These are phyloP conservation scores for Rhizophagus clarus DNA, from an alignment of 192 early-diverging fungal species.

Conservation along the genomic window DNA sequence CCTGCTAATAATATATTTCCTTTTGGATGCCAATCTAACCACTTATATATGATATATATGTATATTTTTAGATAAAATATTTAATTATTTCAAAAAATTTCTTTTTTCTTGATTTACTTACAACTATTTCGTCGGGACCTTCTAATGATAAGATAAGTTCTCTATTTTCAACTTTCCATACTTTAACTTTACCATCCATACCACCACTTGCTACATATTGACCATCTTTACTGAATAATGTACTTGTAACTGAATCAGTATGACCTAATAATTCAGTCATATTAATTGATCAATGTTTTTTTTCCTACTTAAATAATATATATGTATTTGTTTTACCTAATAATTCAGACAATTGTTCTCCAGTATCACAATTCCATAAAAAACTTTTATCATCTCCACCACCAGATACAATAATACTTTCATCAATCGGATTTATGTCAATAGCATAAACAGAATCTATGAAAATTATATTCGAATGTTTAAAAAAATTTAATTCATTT, in stretches of 20 bases:
- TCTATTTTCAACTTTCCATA: slow-evolving; percentile 67
- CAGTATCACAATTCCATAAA: slow-evolving; percentile 85
- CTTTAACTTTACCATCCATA: slow-evolving; percentile 92
- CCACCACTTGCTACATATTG: slow-evolving; percentile 84
- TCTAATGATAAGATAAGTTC: slow-evolving; percentile 72
- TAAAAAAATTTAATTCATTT: not conserved
- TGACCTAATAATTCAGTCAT: slow-evolving; percentile 56
- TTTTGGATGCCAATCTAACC: slow-evolving; percentile 95
- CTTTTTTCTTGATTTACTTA: slow-evolving; percentile 39
- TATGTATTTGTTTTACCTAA: slow-evolving; percentile 9
- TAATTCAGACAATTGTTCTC: slow-evolving; percentile 72
- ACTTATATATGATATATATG: slow-evolving; percentile 53
- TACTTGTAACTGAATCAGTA: slow-evolving; percentile 83
- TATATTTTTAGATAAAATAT: too few relatives aligned
- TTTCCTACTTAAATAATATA: too few relatives aligned
- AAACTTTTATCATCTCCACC: slow-evolving; percentile 93
- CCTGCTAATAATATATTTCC: slow-evolving; percentile 92
- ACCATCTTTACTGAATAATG: slow-evolving; percentile 84
- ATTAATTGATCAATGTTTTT: too few relatives aligned
- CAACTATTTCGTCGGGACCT: slow-evolving; percentile 87
- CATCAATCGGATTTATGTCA: slow-evolving; percentile 75
- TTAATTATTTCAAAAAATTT: too few relatives aligned
- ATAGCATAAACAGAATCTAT: slow-evolving; percentile 87
- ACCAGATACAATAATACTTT: slow-evolving; percentile 73
- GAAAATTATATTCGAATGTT: not conserved